Evolutionary conservation across 1,284 basidiomycete species (phyloP), one percentile per base, ranked within the genome.

Genomic region (Ceratobasidium sp.): DNA sequence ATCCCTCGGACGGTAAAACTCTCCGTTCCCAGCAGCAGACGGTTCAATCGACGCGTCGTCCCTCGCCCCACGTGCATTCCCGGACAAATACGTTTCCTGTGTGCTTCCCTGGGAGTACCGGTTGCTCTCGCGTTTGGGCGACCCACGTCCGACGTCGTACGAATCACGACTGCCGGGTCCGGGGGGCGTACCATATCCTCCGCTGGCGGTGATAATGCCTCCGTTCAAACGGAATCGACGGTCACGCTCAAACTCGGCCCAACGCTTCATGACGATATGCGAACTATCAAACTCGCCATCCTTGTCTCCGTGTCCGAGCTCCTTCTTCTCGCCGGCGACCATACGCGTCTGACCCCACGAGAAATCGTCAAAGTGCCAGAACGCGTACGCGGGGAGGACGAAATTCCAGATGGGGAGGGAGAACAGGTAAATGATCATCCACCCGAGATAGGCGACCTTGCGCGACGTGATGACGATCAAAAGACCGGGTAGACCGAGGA

Each of bases 281-380:
- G 89, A 88, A 44, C 96, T 96, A 83, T 99, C 97, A 79, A 99
- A 99, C 80, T 93, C 92, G 81, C 97, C 98, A 74, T 95, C 92
- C 83, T 96, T 98, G 80, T 94, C 94, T 41, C 91, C 94, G 78
- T 95, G 93, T 73, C 88, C 83, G 16, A 78, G 86, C 43, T 84
- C 87, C 76, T 85, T 89, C 76, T 87, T 87, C 77, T 93, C 92
- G 11, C 94, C 94, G 67, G 88, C 86, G 75, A 98, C 85, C 83
- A 90, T 91, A 76, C 97, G 87, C 43, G 97, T 98, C 82, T 97
- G 93, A 83, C 98, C 98, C 97, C 97, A 99, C 21, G 94, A 95
- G 83, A 99, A 99, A 85, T 99, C 98, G 80, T 99, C 97, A 82
- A 99, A 98, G 82, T 98, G 96, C 96, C 96, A 98, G 84, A 95